Conservation (phyloP, 257 asterid species). For the Datura wrightii region DNA sequence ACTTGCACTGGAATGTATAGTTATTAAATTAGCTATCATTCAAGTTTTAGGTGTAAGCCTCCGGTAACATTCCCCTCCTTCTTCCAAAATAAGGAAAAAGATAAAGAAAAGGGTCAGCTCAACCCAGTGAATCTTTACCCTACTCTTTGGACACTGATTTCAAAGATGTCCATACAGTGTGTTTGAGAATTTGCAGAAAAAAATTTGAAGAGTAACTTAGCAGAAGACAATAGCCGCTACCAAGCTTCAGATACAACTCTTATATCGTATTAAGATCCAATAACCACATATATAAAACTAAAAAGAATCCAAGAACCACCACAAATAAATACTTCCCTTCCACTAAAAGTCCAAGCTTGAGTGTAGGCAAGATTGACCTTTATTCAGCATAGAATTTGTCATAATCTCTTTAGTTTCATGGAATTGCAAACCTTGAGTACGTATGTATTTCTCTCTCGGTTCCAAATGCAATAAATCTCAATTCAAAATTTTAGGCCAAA, state of each 20-base stretch:
- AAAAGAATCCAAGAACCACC: not conserved
- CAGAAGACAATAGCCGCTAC: not conserved
- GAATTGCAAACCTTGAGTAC: constrained; percentile 8
- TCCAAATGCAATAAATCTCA: not conserved
- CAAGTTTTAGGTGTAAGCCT: not conserved
- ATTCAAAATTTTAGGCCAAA: not conserved
- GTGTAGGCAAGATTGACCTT: not conserved
- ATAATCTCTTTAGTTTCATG: not conserved
- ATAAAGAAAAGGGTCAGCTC: not conserved
- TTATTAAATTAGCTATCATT: not conserved
- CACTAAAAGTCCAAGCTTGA: constrained; percentile 1
- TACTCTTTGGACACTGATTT: not conserved
- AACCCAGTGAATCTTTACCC: not conserved
- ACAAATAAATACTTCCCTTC: not conserved
- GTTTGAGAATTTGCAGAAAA: not conserved
- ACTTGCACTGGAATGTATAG: not conserved
- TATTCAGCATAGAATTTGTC: not conserved
- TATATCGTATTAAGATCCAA: not conserved
- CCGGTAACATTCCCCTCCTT: not conserved
- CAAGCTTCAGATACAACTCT: not conserved
- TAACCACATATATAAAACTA: not conserved
- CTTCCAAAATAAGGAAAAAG: not conserved
- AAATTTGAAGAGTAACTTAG: not conserved
- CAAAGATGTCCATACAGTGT: not conserved
- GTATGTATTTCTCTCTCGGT: not conserved